Percentiles rank a stretch among this genome's conserved stretches.
Evolutionary conservation across 768 basidiomycete species (phyloP).

Genomic region (Rhodotorula diobovata): DNA sequence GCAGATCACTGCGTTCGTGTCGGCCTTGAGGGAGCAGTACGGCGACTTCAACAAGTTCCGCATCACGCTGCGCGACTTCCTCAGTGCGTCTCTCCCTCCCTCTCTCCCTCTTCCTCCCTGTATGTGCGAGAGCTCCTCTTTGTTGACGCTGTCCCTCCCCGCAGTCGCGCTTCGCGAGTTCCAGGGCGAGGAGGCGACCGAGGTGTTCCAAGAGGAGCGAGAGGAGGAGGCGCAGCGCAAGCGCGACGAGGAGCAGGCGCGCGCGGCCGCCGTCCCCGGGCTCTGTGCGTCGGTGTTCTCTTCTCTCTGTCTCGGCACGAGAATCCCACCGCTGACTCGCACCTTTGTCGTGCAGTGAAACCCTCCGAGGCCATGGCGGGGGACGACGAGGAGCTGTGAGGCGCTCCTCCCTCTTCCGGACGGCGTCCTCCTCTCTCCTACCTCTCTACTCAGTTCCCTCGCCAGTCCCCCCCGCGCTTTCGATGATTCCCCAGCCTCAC

Average conservation of each 20-base stretch:
- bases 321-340: neutral
- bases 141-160: neutral
- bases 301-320: too few relatives aligned
- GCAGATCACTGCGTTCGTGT: constrained; percentile 50
- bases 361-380: constrained; percentile 35
- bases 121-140: neutral
- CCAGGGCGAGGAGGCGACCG: constrained; percentile 65
- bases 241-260: constrained; percentile 75
- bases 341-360: constrained; percentile 9
- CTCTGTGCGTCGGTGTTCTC: constrained; percentile 52
- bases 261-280: constrained; percentile 91
- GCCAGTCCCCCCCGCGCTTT: constrained; percentile 23
- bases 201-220: constrained; percentile 89
- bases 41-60: constrained; percentile 59
- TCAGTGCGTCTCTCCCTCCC: constrained; percentile 50
- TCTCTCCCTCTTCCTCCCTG: too few relatives aligned
- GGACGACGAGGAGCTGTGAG: constrained; percentile 33
- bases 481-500: neutral
- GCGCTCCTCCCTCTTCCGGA: neutral
- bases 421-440: rapidly evolving
- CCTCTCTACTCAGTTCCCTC: constrained; percentile 25
- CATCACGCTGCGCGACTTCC: constrained; percentile 88
- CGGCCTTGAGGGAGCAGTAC: constrained; percentile 49
- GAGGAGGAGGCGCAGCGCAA: constrained; percentile 75
- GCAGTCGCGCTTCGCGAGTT: constrained; percentile 87